Base-by-base conservation (phyloP, 345 rosid genomes). In the Ricinus communis region DNA sequence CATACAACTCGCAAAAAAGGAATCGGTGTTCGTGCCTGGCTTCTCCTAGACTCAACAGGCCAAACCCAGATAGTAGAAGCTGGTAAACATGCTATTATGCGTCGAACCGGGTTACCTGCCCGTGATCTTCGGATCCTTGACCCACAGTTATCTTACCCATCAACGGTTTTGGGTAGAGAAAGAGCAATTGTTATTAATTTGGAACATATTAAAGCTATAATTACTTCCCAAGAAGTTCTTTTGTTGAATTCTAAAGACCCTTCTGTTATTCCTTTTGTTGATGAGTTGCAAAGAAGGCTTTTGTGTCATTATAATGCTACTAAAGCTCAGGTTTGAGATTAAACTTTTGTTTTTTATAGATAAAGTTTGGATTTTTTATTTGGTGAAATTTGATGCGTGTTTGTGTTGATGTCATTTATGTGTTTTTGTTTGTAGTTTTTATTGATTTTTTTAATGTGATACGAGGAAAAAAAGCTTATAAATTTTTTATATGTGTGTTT, bases 121-220 rank as follows among this genome's bases (percentile, higher is more conserved):
- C 85, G 97, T 14, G 97, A 95, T 79, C 96, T 95, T 27, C 86
- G 99, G 81, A 87, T 89, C 49, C 87, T 92, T 14, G 97, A 95
- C 85, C 99, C 99, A 18, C 80, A 87, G 5, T 88, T 95, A 30
- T 89, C 99, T 63, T 92, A 92, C 80, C 97, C 97, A 2, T 92
- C 99, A 19, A 85, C 97, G 25, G 76, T 90, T 55, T 74, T 95
- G 67, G 99, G 99, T 13, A 81, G 99, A 64, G 97, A 92, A 83
- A 81, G 85, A 65, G 97, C 97, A 36, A 90, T 95, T 13, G 97
- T 92, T 11, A 89, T 95, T 71, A 92, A 92, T 66, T 74, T 90
- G 83, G 99, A 95, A 87, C 96, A 95, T 65, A 89, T 90, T 18
- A 89, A 95, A 87, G 97, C 97, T 15, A 95, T 95, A 69, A 87